Evolutionary conservation across 2,329 filamentous ascomycete genomes (phyloP), one percentile per base, ranked within the genome.

Genomic region (Colletotrichum liriopes): DNA sequence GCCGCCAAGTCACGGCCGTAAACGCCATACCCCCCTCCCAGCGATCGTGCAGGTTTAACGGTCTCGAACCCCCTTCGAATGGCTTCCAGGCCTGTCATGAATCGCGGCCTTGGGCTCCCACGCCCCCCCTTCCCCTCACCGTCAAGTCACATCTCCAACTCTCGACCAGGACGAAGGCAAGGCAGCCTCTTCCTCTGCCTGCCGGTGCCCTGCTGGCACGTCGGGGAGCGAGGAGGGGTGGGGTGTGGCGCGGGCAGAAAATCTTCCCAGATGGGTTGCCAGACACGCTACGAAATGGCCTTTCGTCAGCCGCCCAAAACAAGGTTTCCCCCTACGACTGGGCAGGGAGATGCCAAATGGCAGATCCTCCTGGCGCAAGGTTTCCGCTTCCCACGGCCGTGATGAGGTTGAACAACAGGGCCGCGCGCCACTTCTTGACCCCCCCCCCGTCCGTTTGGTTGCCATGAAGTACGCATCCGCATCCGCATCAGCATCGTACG

Each of bases 221-320:
- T 56, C 60, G 59, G 59, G 29, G 43, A 32, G 32, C 14, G n/a
- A 14, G 16, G 49, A 6, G 23, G 14, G 29, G 49, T 9, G 49
- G 49, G 18, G 52, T n/a, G 52, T 32, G 18, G 52, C 52, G 52
- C 26, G 29, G 29, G 29, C 29, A 14, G 26, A 16, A 37, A 23
- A 35, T 55, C 52, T 37, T 55, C 52, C 20, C 7, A 5, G 12
- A 54, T 11, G 14, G 2, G 29, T 9, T 23, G 20, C 20, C n/a
- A n/a, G 32, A 23, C 52, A 23, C 32, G 32, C 52, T 37, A 37
- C n/a, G 14, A 37, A 37, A 55, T 9, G 20, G 23, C 32, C 11
- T 55, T 55, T 12, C 11, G 32, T 55, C 52, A 55, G 32, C 52
- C 20, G 52, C 52, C 52, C 32, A 35, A 55, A 55, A 37, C 18